Conservation (phyloP, 345 rosid genomes). For the Linum trigynum region DNA sequence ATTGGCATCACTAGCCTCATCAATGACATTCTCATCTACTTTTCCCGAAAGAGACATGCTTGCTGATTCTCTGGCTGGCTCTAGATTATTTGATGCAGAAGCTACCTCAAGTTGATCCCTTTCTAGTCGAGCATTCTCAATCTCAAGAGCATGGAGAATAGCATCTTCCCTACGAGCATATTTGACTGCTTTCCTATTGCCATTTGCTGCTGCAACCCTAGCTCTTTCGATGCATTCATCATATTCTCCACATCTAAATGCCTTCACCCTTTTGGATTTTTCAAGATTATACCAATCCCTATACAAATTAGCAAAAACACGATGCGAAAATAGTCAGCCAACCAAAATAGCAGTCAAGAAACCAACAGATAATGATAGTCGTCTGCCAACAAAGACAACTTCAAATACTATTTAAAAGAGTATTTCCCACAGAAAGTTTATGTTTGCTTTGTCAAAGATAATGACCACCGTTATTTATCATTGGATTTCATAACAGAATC, state of each 20-base stretch:
- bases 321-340: not conserved
- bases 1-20: constrained; percentile 31
- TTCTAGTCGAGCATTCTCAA: constrained; percentile 64
- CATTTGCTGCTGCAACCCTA: constrained; percentile 61
- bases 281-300: constrained; percentile 99
- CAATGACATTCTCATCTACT: constrained; percentile 36
- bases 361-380: not conserved
- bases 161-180: constrained; percentile 95
- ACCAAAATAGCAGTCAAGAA: constrained; percentile 8
- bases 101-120: constrained; percentile 40
- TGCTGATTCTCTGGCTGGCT: constrained; percentile 41
- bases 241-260: constrained; percentile 95
- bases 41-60: constrained; percentile 38
- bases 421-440: not conserved
- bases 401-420: constrained; percentile 6
- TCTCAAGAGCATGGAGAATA: constrained; percentile 80
- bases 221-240: constrained; percentile 77
- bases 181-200: constrained; percentile 61
- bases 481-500: too few relatives aligned
- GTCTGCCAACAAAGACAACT: not conserved
- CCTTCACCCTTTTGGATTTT: constrained; percentile 86
- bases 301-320: constrained; percentile 5
- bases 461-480: too few relatives aligned
- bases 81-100: constrained; percentile 23
- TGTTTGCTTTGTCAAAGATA: not conserved